phyloP scores from a whole-genome alignment of 768 basidiomycete genomes.

The Termitomyces heimii region DNA sequence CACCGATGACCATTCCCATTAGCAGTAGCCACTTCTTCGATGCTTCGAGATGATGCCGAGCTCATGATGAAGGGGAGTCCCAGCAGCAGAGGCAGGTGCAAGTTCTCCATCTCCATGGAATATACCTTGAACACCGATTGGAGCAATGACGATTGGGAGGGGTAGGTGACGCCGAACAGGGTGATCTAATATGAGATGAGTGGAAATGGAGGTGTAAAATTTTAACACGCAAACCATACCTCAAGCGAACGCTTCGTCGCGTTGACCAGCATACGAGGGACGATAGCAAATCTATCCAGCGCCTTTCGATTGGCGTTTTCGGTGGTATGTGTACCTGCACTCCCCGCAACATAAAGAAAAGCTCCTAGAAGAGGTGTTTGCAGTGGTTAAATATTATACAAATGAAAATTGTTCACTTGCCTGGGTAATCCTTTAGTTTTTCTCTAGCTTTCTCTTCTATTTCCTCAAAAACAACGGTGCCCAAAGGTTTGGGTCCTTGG shows the following conservation, averaged over 20 bases:
- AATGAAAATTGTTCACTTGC: slow-evolving; percentile 27
- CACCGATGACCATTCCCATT: slow-evolving; percentile 66
- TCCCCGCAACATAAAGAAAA: slow-evolving; percentile 74
- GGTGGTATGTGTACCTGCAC: slow-evolving; percentile 68
- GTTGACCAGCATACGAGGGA: slow-evolving; percentile 75
- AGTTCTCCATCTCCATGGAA: slow-evolving; percentile 68
- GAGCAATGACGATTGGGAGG: slow-evolving; percentile 63
- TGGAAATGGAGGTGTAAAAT: not conserved
- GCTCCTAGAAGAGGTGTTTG: slow-evolving; percentile 32
- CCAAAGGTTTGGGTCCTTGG: slow-evolving; percentile 39
- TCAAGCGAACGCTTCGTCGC: slow-evolving; percentile 53
- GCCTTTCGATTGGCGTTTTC: slow-evolving; percentile 59
- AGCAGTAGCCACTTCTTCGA: slow-evolving; percentile 70
- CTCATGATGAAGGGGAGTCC: slow-evolving; percentile 71
- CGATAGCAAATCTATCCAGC: slow-evolving; percentile 62
- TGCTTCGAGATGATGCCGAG: slow-evolving; percentile 63
- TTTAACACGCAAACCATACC: slow-evolving; percentile 26
- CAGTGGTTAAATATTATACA: not conserved
- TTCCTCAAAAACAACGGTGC: slow-evolving; percentile 55
- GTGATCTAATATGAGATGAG: slow-evolving; percentile 42
- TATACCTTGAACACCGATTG: slow-evolving; percentile 77
- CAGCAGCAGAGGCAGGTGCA: slow-evolving; percentile 61
- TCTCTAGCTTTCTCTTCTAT: slow-evolving; percentile 66
- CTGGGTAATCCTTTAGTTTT: slow-evolving; percentile 48
- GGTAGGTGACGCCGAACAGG: slow-evolving; percentile 61